Evolutionary conservation across 768 basidiomycete genomes (phyloP).

Genomic region (Daedaleopsis sinensis): DNA sequence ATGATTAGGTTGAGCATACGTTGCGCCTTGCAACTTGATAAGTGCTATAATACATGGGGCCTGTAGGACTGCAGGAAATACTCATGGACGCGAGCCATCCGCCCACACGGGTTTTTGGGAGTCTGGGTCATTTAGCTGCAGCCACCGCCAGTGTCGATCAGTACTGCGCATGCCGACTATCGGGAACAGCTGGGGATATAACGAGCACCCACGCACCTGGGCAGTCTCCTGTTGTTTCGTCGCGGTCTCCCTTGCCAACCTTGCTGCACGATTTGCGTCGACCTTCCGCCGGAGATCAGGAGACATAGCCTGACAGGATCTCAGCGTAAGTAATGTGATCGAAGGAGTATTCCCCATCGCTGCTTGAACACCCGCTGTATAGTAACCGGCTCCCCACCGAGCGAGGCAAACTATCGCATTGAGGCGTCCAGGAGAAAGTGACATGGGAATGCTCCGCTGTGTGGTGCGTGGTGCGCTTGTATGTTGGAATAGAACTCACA

Average conservation of each 20-base stretch:
- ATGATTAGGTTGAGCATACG: constrained; percentile 5
- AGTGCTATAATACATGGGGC: constrained; percentile 5
- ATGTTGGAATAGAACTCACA: constrained; percentile 24
- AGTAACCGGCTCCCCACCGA: too few species aligned
- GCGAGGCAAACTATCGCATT: too few species aligned
- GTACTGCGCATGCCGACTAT: neutral
- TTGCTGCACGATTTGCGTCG: constrained; percentile 38
- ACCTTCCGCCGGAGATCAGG: constrained; percentile 41
- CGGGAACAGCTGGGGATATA: neutral
- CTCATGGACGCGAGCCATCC: constrained; percentile 23
- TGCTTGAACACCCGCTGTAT: neutral
- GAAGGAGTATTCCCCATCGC: too few species aligned
- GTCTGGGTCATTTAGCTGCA: constrained; percentile 37
- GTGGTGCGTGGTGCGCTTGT: neutral
- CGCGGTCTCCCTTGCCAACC: constrained; percentile 36
- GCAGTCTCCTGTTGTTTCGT: constrained; percentile 31
- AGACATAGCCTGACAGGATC: constrained; percentile 34
- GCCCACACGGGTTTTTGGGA: constrained; percentile 42
- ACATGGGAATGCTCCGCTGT: neutral
- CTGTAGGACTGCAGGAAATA: too few species aligned
- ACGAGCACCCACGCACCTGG: constrained; percentile 31
- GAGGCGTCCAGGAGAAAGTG: too few species aligned
- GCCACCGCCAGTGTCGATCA: neutral
- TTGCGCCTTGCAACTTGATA: neutral
- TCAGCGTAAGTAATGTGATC: neutral